Evolutionary conservation across 2,329 filamentous ascomycete species (phyloP).

Genomic region (Penicillium sp.): DNA sequence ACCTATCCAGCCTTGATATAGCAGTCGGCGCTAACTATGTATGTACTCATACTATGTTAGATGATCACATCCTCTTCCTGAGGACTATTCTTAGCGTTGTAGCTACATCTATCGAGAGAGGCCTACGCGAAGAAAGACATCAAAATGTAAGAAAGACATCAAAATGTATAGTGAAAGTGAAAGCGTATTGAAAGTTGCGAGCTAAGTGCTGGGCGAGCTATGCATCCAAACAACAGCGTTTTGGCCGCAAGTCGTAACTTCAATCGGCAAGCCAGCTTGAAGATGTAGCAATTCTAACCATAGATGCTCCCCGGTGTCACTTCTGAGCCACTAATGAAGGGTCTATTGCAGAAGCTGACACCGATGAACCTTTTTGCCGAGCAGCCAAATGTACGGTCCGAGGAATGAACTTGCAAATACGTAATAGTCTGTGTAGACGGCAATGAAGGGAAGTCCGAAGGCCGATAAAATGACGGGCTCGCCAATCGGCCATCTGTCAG

Average conservation of each 20-base stretch:
- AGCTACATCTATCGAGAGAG: neutral
- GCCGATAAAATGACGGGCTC: no score
- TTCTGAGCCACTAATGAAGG: neutral
- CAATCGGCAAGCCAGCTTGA: neutral
- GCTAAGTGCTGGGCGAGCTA: no score
- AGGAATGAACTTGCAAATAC: no score
- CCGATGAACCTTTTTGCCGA: neutral
- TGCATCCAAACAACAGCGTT: no score
- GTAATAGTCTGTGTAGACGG: no score
- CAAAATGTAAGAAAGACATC: neutral
- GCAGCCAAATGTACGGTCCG: no score
- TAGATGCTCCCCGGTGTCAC: no score
- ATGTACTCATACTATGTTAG: neutral
- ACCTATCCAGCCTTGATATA: neutral
- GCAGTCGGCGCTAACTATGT: neutral
- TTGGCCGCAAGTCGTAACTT: neutral
- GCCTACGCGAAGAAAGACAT: neutral
- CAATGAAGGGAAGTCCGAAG: no score
- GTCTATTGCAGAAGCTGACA: neutral
- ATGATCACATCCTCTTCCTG: neutral
- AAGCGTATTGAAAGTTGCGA: neutral
- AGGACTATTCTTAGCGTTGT: neutral
- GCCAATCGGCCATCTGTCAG: no score
- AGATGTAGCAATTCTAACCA: no score
- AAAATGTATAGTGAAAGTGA: neutral